Percentiles rank a stretch among this genome's conserved stretches.
Conservation (phyloP, 2,329 filamentous ascomycete species). For the Colletotrichum sp. region DNA sequence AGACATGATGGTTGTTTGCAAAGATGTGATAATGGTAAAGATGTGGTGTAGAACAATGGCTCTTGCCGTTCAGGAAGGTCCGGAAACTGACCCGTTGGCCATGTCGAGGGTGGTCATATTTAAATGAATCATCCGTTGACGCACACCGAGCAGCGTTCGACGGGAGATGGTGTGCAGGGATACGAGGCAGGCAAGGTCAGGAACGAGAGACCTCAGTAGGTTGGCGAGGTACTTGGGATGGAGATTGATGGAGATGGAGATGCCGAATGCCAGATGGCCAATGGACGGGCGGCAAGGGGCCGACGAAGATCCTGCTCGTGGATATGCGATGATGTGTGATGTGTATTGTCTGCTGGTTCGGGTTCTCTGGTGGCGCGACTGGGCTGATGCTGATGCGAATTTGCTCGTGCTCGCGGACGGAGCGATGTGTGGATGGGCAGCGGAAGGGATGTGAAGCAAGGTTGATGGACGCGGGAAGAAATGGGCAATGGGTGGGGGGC, state of each 20-base stretch:
- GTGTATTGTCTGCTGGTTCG: background rate
- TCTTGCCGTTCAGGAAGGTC: constrained; percentile 1
- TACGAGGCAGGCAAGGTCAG: background rate
- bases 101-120: constrained; percentile 2
- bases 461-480: constrained; percentile 3
- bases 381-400: background rate
- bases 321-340: background rate
- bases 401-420: background rate
- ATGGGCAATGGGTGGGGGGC: background rate
- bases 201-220: background rate
- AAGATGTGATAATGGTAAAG: constrained; percentile 5
- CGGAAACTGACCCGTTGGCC: background rate
- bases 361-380: background rate
- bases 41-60: background rate
- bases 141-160: background rate
- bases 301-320: background rate
- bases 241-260: constrained; percentile 7
- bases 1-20: constrained; percentile 13
- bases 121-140: background rate
- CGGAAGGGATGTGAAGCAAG: background rate
- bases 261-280: constrained; percentile 2
- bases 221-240: background rate
- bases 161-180: background rate
- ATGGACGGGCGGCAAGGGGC: background rate
- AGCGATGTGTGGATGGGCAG: background rate